Evolutionary conservation across 2,329 filamentous ascomycete genomes (phyloP).

Genomic region (Cercospora sp.): DNA sequence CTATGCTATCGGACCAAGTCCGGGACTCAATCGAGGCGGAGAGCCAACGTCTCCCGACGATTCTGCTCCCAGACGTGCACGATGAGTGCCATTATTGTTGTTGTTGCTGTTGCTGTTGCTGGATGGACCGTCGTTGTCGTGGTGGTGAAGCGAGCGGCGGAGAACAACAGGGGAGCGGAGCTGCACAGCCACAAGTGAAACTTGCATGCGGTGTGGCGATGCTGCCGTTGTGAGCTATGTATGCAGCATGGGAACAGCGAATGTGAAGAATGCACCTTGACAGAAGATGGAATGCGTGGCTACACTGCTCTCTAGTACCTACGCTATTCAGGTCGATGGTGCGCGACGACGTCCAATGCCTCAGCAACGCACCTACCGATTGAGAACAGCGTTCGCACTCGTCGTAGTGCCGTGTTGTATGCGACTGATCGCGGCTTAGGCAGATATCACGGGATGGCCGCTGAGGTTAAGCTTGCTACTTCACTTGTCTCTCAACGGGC

Average conservation of each 20-base stretch:
- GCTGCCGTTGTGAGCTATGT: neutral
- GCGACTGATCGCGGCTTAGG: neutral
- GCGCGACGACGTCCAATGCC: neutral
- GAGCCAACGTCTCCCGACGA: neutral
- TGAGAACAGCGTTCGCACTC: neutral
- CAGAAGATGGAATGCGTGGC: neutral
- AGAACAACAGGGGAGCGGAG: neutral
- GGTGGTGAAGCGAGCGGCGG: neutral
- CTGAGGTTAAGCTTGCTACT: neutral
- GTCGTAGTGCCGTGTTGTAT: neutral
- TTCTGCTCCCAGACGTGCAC: neutral
- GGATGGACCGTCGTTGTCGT: neutral
- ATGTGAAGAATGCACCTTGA: neutral
- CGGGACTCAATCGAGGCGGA: neutral
- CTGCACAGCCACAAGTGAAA: neutral
- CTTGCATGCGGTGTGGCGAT: neutral
- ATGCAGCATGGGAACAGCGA: neutral
- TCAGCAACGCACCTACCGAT: neutral
- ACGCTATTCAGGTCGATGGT: neutral
- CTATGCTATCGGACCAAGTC: too few relatives aligned
- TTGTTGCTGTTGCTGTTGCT: neutral
- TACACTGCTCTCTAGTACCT: neutral
- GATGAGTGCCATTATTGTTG: neutral
- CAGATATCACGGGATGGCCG: neutral
- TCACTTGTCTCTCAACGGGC: neutral